Evolutionary conservation across 805 yeast species (phyloP), one percentile per base, ranked within the genome.

Genomic region (Brettanomyces bruxellensis): DNA sequence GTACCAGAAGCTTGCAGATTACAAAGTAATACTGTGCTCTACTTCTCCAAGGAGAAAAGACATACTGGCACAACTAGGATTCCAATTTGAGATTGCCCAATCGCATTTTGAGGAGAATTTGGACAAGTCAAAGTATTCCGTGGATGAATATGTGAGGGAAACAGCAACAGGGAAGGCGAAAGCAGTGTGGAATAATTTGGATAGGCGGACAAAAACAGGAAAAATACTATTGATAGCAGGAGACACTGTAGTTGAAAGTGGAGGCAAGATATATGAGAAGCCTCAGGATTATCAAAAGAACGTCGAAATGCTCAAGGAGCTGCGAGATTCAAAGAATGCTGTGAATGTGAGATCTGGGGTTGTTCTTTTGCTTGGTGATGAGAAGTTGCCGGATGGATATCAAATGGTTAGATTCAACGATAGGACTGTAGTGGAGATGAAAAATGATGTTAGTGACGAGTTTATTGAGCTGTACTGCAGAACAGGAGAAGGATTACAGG

Each of bases 41-140:
- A 75, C 85, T 1, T 90, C 97, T 0, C 91, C 95, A 2, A 71
- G 96, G 49, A 68, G 99, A 47, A 64, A 68, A 45, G 86, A 86
- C 47, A 83, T 93, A n/a, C 56, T 93, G 28, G 57, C 62, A 4
- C 78, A 83, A 53, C 61, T 84, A 60, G 82, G 82, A 0, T 62
- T 84, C 35, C 43, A 59, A 0, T 58, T 75, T 7, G 55, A 72
- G 11, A 67, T 84, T 0, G 61, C 75, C 12, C 78, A 80, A 18
- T 85, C 96, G 0, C 67, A 76, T 8, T 91, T 88, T 57, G 83
- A 78, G 45, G 99, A 91, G 60, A 71, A 90, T 60, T 67, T 93
- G 38, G 69, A 76, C 48, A 88, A 89, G 56, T 49, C 59, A 1
- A 57, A 63, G 3, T 59, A 61, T 47, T 60, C 76, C 0, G 78